Evolutionary conservation across 306 rosid genomes (phyloP).

Genomic region (Spatholobus suberectus): DNA sequence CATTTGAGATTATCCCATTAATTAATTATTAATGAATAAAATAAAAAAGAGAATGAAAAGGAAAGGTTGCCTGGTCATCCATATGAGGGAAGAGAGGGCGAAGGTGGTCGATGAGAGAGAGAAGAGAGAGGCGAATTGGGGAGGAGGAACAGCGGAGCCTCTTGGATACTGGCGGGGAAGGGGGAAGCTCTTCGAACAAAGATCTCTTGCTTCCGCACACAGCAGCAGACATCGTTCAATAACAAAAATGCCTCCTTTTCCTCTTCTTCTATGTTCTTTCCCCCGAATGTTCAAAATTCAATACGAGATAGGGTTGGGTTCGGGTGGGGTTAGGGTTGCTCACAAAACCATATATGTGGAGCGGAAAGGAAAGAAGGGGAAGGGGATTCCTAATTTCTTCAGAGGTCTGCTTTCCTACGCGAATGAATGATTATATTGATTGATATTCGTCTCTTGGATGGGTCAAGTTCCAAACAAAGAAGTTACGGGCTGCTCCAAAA

Average conservation of each 20-base stretch:
- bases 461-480: slow-evolving; percentile 13
- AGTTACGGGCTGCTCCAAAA: not conserved
- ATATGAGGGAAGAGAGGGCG: slow-evolving; percentile 76
- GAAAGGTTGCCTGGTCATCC: slow-evolving; percentile 72
- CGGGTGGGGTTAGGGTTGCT: not conserved
- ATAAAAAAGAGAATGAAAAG: not conserved
- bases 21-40: not conserved
- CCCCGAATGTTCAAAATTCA: not conserved
- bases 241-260: slow-evolving; percentile 32
- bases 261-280: not conserved
- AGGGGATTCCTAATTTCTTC: not conserved
- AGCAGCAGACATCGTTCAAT: slow-evolving; percentile 93
- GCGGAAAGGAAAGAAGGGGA: not conserved
- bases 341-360: not conserved
- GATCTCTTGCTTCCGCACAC: slow-evolving; percentile 99
- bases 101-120: slow-evolving; percentile 72
- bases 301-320: not conserved
- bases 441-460: not conserved
- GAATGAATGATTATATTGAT: not conserved
- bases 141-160: slow-evolving; percentile 89
- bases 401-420: no score
- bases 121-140: slow-evolving; percentile 65
- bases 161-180: slow-evolving; percentile 86
- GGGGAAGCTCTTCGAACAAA: slow-evolving; percentile 94
- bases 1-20: no score